A percentile compares a stretch with the other conserved stretches of the same genome.
Conservation (phyloP, 768 basidiomycete genomes). For the Lactifluus echinatus region DNA sequence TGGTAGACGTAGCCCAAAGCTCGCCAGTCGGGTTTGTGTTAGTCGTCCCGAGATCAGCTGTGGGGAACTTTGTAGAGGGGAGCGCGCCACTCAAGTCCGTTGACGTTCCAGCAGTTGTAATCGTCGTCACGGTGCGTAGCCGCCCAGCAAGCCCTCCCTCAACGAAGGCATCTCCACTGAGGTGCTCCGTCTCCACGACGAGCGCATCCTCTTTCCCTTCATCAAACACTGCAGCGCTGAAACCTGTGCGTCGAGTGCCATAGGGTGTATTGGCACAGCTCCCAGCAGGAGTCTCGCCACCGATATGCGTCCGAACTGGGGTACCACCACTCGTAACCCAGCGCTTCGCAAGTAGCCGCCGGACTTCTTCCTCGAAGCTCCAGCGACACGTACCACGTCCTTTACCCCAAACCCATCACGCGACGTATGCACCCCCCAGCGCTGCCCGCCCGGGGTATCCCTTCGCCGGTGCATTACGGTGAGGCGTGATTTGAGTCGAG, state of each 20-base stretch:
- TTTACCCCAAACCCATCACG: conserved; percentile 80
- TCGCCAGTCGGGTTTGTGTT: conserved; percentile 20
- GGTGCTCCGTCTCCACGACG: conserved; percentile 46
- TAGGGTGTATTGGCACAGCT: conserved; percentile 67
- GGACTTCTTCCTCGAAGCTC: conserved; percentile 75
- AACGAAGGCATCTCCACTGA: conserved; percentile 30
- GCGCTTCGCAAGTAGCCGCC: conserved; percentile 58
- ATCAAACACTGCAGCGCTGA: conserved; percentile 44
- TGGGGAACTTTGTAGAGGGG: conserved; percentile 48
- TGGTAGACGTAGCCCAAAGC: conserved; percentile 27
- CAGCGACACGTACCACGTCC: conserved; percentile 44
- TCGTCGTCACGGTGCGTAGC: conserved; percentile 44
- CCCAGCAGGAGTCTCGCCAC: conserved; percentile 32
- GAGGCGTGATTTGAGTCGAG: conserved; percentile 59
- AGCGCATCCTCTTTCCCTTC: conserved; percentile 77
- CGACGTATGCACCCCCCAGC: conserved; percentile 69
- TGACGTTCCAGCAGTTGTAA: conserved; percentile 30
- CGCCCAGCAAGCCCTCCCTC: conserved; percentile 36
- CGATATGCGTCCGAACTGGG: conserved; percentile 52
- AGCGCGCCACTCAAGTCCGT: conserved; percentile 22
- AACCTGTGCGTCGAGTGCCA: conserved; percentile 42
- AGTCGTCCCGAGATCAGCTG: conserved; percentile 46
- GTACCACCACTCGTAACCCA: conserved; percentile 61
- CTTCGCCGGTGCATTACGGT: conserved; percentile 62
- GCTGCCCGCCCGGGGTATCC: conserved; percentile 65